A percentile compares a stretch with the other conserved stretches of the same genome.
Evolutionary conservation across 208 protist genomes (phyloP).

Genomic region (Hexamita inflata): DNA sequence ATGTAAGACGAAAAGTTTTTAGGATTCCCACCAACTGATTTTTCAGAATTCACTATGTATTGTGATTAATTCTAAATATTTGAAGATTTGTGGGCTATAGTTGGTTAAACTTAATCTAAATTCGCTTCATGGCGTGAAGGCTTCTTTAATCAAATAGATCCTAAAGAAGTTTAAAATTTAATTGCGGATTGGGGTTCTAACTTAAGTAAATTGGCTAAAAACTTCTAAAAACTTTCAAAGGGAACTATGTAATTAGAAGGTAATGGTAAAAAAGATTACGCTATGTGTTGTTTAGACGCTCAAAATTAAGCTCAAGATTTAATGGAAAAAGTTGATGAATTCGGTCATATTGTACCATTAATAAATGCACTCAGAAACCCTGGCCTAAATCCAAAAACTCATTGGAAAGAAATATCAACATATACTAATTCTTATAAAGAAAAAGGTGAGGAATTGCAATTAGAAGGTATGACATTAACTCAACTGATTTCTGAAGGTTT

Average conservation of each 20-base stretch:
- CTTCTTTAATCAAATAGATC: not conserved
- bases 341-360: conserved; percentile 69
- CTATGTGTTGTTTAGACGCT: not conserved
- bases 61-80: conserved; percentile 13
- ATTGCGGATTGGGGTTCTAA: not conserved
- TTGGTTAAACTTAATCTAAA: not conserved
- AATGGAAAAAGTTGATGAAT: conserved; percentile 65
- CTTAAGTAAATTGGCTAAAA: not conserved
- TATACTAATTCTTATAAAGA: conserved; percentile 21
- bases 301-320: conserved; percentile 33
- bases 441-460: conserved; percentile 25
- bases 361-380: conserved; percentile 67
- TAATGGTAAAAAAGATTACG: not conserved
- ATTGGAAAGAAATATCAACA: conserved; percentile 28
- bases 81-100: conserved; percentile 16
- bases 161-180: not conserved
- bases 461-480: conserved; percentile 28
- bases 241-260: not conserved
- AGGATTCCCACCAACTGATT: conserved; percentile 9
- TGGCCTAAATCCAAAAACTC: conserved; percentile 53
- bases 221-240: not conserved
- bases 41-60: not conserved
- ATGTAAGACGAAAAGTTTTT: not conserved
- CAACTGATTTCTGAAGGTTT: conserved; percentile 40
- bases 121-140: not conserved